phyloP scores from a whole-genome alignment of 768 basidiomycete species.

The Russula griseocarnosa region DNA sequence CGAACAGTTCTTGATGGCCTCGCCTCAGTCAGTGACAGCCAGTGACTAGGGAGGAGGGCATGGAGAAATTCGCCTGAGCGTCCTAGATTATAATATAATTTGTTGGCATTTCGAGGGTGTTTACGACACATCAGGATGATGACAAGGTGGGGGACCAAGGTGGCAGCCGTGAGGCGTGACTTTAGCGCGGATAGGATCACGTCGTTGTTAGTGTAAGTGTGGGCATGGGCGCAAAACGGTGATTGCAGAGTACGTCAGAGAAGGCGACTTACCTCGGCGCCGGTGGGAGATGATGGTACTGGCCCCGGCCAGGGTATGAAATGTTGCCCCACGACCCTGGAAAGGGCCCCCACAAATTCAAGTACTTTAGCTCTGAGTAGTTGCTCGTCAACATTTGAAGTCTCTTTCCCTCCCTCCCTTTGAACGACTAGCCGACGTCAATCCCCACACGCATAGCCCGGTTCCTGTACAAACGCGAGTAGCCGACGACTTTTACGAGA shows the following conservation, averaged over 20 bases:
- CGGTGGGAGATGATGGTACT: too few relatives aligned
- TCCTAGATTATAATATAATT: neutral
- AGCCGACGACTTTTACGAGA: conserved; percentile 6
- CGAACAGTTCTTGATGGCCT: neutral
- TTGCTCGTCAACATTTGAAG: neutral
- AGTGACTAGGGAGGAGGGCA: neutral
- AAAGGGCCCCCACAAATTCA: neutral
- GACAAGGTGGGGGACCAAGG: neutral
- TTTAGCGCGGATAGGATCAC: neutral
- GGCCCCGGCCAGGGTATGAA: too few relatives aligned
- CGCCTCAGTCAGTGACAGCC: too few relatives aligned
- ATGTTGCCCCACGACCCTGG: neutral
- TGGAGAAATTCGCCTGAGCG: neutral
- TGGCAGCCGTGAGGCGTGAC: neutral
- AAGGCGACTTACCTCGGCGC: conserved; percentile 1
- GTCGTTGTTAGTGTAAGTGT: conserved; percentile 2
- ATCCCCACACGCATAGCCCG: neutral
- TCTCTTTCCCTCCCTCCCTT: neutral
- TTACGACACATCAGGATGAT: neutral
- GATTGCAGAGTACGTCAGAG: conserved; percentile 24
- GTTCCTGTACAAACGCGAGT: neutral
- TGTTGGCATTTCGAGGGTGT: neutral
- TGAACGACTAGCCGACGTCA: neutral
- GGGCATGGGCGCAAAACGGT: conserved; percentile 15
- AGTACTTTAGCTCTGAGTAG: neutral